Base-by-base conservation (phyloP, 345 rosid genomes). In the Microthlaspi erraticum region DNA sequence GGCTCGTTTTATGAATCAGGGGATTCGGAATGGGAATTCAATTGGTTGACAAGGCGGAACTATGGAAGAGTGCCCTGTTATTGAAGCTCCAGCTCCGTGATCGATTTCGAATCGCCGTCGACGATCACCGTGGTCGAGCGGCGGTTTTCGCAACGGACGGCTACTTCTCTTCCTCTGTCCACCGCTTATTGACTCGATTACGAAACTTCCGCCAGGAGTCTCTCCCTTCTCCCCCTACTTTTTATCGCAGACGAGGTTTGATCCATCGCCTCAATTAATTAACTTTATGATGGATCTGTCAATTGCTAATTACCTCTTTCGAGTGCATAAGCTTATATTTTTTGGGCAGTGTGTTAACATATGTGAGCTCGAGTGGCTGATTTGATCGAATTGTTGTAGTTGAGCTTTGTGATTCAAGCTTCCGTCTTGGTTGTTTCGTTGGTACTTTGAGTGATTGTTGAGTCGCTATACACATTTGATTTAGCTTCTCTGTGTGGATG, bases 91-190 rank as follows among this genome's bases (percentile, higher is more conserved):
- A 79, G 31, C 84, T 94, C 73, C 77, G 89, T 44, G 88, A 89
- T 38, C 91, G 94, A 14, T 86, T 94, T 70, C 79, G 95, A 20
- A 83, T 93, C 57, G 95, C 87, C 11, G 97, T 89, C 10, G 95
- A 87, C 36, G 81, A 77, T 44, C 88, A 81, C 45, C 86, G 77
- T 56, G 79, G 73, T 50, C 81, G 82, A 8, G 76, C 83, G 13
- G 69, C 80, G 5, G 70, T 79, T 19, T 84, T 87, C 49, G 41
- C 77, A 14, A 63, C 68, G n/a, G 88, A 86, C 34, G 80, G 82
- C 12, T 80, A 72, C 81, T 88, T 91, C 70, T 84, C 97, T 0
- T 82, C 91, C 38, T 73, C 82, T 34, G 73, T 93, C 43, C 82
- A 83, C 62, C 93, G 96, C 19, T 84, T 81, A 81, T 46, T 83